Evolutionary conservation across 2,329 filamentous ascomycete genomes (phyloP).

Genomic region (Fusarium sambucinum): DNA sequence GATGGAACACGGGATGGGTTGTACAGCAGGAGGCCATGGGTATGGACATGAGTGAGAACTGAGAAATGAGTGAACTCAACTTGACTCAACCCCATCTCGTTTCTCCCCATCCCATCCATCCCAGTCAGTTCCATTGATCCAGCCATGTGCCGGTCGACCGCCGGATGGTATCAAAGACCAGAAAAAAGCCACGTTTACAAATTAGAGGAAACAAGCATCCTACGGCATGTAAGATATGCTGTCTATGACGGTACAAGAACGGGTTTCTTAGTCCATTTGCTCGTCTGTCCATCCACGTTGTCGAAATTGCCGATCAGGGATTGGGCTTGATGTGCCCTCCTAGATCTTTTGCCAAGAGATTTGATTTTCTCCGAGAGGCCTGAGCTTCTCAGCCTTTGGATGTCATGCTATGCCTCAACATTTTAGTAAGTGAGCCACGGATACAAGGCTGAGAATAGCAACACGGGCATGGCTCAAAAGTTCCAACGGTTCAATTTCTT

Average conservation of each 20-base stretch:
- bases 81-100: neutral
- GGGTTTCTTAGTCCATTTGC: constrained; percentile 11
- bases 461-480: neutral
- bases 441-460: constrained; percentile 22
- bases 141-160: constrained; percentile 29
- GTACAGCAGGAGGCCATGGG: constrained; percentile 9
- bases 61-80: constrained; percentile 4
- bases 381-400: constrained; percentile 16
- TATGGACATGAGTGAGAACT: neutral
- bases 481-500: constrained; percentile 16
- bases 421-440: neutral
- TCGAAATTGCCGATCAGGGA: constrained; percentile 45
- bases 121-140: constrained; percentile 38
- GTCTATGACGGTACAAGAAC: constrained; percentile 29
- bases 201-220: constrained; percentile 16
- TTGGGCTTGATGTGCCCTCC: constrained; percentile 28
- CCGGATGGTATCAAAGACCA: constrained; percentile 11
- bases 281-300: neutral
- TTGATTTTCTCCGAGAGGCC: constrained; percentile 38
- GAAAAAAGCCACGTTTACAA: constrained; percentile 25
- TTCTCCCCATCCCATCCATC: constrained; percentile 12
- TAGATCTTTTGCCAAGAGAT: constrained; percentile 43
- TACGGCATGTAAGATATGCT: constrained; percentile 26
- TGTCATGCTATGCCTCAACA: neutral
- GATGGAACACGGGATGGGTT: constrained; percentile 17